A percentile compares a stretch with the other conserved stretches of the same genome.
These are phyloP conservation scores for Cordyceps cateniannulata DNA, from an alignment of 2,329 filamentous ascomycete species.

Conservation along the genomic window DNA sequence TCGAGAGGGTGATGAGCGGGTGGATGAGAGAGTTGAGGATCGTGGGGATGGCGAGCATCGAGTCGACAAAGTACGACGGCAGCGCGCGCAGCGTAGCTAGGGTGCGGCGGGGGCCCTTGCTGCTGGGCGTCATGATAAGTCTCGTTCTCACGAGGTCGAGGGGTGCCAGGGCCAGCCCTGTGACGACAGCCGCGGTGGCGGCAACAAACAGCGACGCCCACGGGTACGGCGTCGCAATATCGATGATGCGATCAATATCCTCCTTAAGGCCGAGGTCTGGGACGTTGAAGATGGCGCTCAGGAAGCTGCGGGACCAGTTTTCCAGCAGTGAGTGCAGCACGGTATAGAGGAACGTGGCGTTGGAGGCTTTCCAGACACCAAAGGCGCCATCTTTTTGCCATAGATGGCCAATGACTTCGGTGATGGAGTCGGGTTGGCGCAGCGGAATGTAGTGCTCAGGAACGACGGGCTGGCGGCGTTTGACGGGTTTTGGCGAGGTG, in stretches of 20 bases:
- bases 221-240: conserved; percentile 71
- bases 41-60: conserved; percentile 71
- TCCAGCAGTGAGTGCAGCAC: conserved; percentile 81
- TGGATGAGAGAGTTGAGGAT: conserved; percentile 80
- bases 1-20: conserved; percentile 73
- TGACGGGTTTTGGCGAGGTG: conserved; percentile 16
- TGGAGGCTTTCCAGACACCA: conserved; percentile 92
- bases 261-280: conserved; percentile 74
- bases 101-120: conserved; percentile 67
- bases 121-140: conserved; percentile 78
- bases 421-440: conserved; percentile 69
- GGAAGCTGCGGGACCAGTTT: conserved; percentile 82
- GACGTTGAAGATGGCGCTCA: conserved; percentile 86
- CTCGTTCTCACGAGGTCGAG: conserved; percentile 84
- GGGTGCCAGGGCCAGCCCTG: conserved; percentile 76
- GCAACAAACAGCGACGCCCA: conserved; percentile 73
- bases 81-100: conserved; percentile 71
- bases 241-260: conserved; percentile 67
- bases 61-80: conserved; percentile 68
- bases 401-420: conserved; percentile 79
- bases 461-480: conserved; percentile 27
- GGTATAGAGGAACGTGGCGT: conserved; percentile 86
- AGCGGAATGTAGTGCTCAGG: conserved; percentile 59
- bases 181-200: conserved; percentile 57
- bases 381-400: conserved; percentile 86